phyloP scores from a whole-genome alignment of 176 grass and related monocot genomes.

The Carex scoparia region DNA sequence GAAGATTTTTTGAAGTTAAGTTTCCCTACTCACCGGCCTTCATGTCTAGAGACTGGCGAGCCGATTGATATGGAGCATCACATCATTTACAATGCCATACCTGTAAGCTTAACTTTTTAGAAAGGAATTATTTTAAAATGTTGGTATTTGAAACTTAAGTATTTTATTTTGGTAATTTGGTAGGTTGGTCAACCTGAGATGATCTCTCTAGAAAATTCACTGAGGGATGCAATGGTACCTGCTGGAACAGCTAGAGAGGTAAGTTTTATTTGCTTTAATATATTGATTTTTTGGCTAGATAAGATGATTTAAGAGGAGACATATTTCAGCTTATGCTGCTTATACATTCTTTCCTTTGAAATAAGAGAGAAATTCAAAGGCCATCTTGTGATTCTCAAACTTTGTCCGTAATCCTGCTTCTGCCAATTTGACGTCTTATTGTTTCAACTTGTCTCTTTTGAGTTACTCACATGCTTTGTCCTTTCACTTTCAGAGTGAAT shows the following conservation, averaged over 20 bases:
- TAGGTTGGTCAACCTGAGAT: conserved; percentile 96
- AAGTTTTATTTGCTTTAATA: conserved; percentile 5
- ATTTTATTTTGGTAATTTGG: conserved; percentile 25
- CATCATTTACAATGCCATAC: conserved; percentile 87
- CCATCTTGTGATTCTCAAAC: neutral
- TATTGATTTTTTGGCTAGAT: neutral
- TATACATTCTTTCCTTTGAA: neutral
- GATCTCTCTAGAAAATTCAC: conserved; percentile 85
- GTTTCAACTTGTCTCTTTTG: neutral
- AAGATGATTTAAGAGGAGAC: neutral
- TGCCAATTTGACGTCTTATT: conserved; percentile 14
- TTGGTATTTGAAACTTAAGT: neutral
- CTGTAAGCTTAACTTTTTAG: conserved; percentile 46
- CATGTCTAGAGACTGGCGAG: conserved; percentile 90
- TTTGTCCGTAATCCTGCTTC: neutral
- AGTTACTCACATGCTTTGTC: conserved; percentile 21
- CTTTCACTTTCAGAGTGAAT: conserved; percentile 65
- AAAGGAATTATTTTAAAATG: neutral
- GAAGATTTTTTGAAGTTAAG: conserved; percentile 81
- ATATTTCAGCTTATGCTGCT: neutral
- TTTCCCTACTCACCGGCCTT: conserved; percentile 87
- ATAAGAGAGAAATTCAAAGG: neutral
- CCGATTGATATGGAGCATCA: conserved; percentile 99
- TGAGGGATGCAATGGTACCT: conserved; percentile 82
- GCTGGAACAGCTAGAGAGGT: conserved; percentile 85